Evolutionary conservation across 441 rosid species (phyloP).

Genomic region (Jatropha multifida): DNA sequence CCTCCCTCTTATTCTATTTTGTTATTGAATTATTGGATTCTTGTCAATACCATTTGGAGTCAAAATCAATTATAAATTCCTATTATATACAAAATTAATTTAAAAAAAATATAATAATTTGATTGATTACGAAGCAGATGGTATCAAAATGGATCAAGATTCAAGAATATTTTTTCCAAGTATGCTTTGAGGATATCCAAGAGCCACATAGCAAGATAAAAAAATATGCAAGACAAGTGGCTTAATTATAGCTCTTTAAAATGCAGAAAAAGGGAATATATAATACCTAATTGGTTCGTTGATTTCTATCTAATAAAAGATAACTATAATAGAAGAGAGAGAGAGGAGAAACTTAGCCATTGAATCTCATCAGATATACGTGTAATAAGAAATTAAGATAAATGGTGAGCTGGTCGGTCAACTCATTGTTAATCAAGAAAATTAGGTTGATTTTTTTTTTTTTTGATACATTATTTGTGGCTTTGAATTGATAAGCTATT

Average conservation of each 20-base stretch:
- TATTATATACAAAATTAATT: neutral
- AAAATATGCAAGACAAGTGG: slow-evolving; percentile 39
- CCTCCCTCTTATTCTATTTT: neutral
- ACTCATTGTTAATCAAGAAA: neutral
- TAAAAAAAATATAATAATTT: neutral
- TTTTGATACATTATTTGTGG: neutral
- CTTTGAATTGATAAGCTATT: neutral
- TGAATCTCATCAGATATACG: slow-evolving; percentile 13
- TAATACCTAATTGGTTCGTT: slow-evolving; percentile 9
- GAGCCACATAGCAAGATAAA: slow-evolving; percentile 34
- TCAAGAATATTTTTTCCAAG: slow-evolving; percentile 24
- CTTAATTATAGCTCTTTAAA: slow-evolving; percentile 33
- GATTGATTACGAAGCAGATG: slow-evolving; percentile 3
- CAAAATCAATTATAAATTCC: neutral
- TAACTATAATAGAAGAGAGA: slow-evolving; percentile 36
- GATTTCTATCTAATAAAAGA: slow-evolving; percentile 20
- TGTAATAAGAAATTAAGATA: neutral
- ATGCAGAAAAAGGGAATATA: neutral
- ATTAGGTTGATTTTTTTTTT: no score
- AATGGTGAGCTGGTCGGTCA: slow-evolving; percentile 5
- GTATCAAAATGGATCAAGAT: slow-evolving; percentile 13
- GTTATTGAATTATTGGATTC: neutral
- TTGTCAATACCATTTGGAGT: neutral
- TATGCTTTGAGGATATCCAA: slow-evolving; percentile 47
- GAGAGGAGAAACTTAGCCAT: slow-evolving; percentile 10